Conservation (phyloP, 2,329 filamentous ascomycete genomes). For the Diplodia sapinea region DNA sequence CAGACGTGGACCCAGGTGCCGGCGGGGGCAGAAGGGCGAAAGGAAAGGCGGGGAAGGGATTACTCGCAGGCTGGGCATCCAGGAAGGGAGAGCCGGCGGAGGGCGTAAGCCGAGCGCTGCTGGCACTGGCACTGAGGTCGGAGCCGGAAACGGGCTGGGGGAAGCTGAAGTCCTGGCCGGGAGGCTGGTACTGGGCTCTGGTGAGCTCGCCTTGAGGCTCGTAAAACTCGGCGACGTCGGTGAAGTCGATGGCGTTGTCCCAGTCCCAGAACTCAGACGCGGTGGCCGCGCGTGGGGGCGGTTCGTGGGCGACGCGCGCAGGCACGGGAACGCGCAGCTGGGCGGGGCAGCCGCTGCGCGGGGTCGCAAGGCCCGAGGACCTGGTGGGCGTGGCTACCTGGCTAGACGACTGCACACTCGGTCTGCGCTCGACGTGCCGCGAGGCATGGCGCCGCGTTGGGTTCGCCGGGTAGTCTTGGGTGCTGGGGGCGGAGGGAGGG, state of each 20-base stretch:
- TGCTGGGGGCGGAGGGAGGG: neutral
- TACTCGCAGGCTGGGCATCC: slow-evolving; percentile 6
- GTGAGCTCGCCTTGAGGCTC: slow-evolving; percentile 55
- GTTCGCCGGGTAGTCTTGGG: slow-evolving; percentile 5
- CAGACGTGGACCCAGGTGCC: slow-evolving; percentile 1
- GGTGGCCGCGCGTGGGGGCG: slow-evolving; percentile 1
- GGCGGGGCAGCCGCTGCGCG: slow-evolving; percentile 2
- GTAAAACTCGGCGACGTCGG: slow-evolving; percentile 46
- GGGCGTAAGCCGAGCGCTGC: slow-evolving; percentile 11
- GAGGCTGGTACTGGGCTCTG: slow-evolving; percentile 43
- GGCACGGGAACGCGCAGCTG: neutral
- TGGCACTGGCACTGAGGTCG: slow-evolving; percentile 10
- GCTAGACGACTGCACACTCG: neutral
- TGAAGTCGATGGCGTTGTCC: slow-evolving; percentile 45
- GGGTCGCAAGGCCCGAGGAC: slow-evolving; percentile 16
- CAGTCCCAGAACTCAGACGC: slow-evolving; percentile 46
- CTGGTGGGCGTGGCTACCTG: slow-evolving; percentile 19
- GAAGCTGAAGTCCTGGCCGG: slow-evolving; percentile 48
- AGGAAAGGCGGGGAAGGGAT: neutral
- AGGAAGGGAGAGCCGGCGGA: slow-evolving; percentile 4
- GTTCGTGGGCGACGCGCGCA: neutral
- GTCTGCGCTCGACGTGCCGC: neutral
- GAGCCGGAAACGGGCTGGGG: slow-evolving; percentile 38
- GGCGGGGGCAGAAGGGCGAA: slow-evolving; percentile 6
- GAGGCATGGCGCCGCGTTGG: slow-evolving; percentile 11